Evolutionary conservation across 2,329 filamentous ascomycete species (phyloP).

Genomic region (Pseudogymnoascus sp.): DNA sequence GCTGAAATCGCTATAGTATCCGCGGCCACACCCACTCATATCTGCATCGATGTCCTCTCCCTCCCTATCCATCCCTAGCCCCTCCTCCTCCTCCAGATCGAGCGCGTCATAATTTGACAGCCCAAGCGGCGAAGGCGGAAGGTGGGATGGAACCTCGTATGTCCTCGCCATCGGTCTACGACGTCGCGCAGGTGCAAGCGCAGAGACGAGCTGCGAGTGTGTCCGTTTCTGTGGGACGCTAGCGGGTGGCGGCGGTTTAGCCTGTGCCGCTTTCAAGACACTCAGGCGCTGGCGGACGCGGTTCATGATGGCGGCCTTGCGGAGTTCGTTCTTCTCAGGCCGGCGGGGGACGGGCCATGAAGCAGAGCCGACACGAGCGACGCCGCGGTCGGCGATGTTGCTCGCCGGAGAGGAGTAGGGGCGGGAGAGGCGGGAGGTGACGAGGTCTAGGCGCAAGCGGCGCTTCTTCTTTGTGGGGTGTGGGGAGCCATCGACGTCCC

Average conservation of each 20-base stretch:
- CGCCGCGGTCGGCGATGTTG: conserved; percentile 58
- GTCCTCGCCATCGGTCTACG: conserved; percentile 22
- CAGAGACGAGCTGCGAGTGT: conserved; percentile 19
- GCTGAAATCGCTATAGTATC: conserved; percentile 29
- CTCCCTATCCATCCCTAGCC: conserved; percentile 11
- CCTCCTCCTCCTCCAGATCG: conserved; percentile 28
- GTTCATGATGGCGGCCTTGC: conserved; percentile 62
- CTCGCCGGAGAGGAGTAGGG: conserved; percentile 65
- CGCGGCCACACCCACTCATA: neutral
- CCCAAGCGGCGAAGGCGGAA: conserved; percentile 29
- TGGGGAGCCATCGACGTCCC: conserved; percentile 29
- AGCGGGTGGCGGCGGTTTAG: neutral
- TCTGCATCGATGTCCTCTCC: conserved; percentile 17
- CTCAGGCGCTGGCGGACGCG: conserved; percentile 44
- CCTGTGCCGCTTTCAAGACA: conserved; percentile 17
- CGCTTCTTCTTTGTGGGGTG: conserved; percentile 53
- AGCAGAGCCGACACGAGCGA: conserved; percentile 34
- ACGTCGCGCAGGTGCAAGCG: conserved; percentile 23
- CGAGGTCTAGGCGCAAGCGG: conserved; percentile 53
- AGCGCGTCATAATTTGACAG: conserved; percentile 30
- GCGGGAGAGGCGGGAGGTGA: conserved; percentile 63
- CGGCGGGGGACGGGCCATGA: conserved; percentile 42
- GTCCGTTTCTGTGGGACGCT: neutral
- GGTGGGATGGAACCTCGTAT: conserved; percentile 19
- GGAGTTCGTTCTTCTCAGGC: conserved; percentile 44